These are phyloP conservation scores for Komagataella kurtzmanii DNA, from an alignment of 805 yeast genomes.

Conservation along the genomic window DNA sequence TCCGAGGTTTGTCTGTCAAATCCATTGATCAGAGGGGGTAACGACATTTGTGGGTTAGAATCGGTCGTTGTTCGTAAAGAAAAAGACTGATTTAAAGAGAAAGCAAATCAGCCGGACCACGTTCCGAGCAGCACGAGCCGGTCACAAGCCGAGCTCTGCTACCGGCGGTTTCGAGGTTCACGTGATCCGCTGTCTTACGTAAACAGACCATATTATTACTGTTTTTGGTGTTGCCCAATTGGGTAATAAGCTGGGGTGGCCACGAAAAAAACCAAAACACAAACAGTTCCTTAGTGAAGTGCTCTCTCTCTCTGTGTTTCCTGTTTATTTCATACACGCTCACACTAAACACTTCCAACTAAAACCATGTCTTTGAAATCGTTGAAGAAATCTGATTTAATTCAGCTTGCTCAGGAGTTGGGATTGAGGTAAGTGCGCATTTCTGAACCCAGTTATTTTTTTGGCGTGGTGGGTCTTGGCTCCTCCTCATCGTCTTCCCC, in stretches of 20 bases:
- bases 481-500: not conserved
- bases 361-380: not conserved
- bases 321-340: not conserved
- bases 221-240: not conserved
- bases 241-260: not conserved
- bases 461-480: not conserved
- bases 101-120: not conserved
- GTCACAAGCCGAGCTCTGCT: not conserved
- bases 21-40: not conserved
- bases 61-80: not conserved
- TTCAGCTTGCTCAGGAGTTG: not conserved
- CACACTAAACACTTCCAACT: not conserved
- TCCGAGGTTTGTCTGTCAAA: constrained; percentile 1
- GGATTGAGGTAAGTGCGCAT: not conserved
- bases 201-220: not conserved
- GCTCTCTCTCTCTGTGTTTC: not conserved
- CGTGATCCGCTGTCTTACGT: not conserved
- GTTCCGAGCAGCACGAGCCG: not conserved
- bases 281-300: not conserved
- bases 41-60: not conserved
- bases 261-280: not conserved
- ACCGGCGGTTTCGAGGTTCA: not conserved
- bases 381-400: not conserved
- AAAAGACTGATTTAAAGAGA: not conserved
- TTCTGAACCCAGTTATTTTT: not conserved